Evolutionary conservation across 306 rosid species (phyloP), one percentile per base, ranked within the genome.

Genomic region (Sicyos baderoa): DNA sequence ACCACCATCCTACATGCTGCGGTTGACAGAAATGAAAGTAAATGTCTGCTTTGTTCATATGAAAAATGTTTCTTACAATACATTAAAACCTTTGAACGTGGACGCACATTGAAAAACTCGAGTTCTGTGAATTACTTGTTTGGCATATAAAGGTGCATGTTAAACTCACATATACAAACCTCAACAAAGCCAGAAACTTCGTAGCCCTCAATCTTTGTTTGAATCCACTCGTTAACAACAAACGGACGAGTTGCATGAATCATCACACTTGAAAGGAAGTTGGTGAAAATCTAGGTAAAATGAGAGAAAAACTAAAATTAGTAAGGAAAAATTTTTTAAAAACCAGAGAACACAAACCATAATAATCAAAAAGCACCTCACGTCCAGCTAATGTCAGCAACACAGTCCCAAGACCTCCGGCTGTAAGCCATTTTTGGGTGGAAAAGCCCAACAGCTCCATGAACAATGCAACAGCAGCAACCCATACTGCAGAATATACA

Each of bases 1-100:
- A 93, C 97, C 98, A 93, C 98, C 98, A 93, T 54, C 98, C 98
- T 74, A 93, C 97, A 73, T 93, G 97, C 98, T 93, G 78, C 76
- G 79, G 72, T 67, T 19, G 29, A 86, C 35, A 72, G 79, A 61
- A 76, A 42, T 19, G 35, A 69, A 72, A 47, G 17, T 67, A 27
- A 22, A 40, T 17, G 63, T 3, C 45, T 2, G n/a, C 10, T 16
- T 14, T 52, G 10, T 60, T 48, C 51, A 69, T 13, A 21, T 50
- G n/a, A 52, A n/a, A 18, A 47, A 19, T 54, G 61, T 50, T 32
- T 68, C 23, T 15, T 35, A 49, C 4, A 55, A 22, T 25, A 40
- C 15, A 17, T 17, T 62, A 62, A 62, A 5, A 62, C 15, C 17
- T 35, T 0, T 9, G 0, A 61, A 40, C 48, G 15, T 61, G 17